Conservation (phyloP, 352 stramenopile genomes). For the Globisporangium mamillatum region DNA sequence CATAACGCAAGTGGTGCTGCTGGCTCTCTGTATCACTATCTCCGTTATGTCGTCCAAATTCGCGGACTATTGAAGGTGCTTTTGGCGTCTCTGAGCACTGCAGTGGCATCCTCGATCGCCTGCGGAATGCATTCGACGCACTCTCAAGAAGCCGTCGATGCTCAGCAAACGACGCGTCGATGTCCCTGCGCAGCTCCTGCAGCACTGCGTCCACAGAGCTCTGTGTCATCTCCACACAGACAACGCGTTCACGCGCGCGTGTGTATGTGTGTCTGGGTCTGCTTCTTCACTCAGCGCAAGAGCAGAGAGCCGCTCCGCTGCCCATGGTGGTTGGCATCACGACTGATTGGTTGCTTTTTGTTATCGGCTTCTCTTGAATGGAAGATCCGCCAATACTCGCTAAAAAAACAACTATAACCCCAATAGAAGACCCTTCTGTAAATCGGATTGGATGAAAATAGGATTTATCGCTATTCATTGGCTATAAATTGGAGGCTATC, state of each 20-base stretch:
- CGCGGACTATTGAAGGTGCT: background rate
- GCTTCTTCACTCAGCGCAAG: background rate
- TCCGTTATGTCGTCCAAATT: background rate
- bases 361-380: background rate
- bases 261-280: background rate
- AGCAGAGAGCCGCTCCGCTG: background rate
- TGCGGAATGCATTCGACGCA: background rate
- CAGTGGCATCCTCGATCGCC: background rate
- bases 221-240: background rate
- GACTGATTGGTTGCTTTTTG: background rate
- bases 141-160: constrained; percentile 9
- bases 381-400: background rate
- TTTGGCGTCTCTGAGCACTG: background rate
- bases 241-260: background rate
- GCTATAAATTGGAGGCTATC: background rate
- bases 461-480: background rate
- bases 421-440: background rate
- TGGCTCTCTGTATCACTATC: background rate
- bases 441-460: background rate
- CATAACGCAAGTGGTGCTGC: background rate
- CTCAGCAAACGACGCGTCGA: constrained; percentile 10
- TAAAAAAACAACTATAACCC: background rate
- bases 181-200: constrained; percentile 7
- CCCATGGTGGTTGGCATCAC: background rate
- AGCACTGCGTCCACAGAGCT: constrained; percentile 9